Conservation (phyloP, 805 yeast species). For the Yamadazyma scolyti region DNA sequence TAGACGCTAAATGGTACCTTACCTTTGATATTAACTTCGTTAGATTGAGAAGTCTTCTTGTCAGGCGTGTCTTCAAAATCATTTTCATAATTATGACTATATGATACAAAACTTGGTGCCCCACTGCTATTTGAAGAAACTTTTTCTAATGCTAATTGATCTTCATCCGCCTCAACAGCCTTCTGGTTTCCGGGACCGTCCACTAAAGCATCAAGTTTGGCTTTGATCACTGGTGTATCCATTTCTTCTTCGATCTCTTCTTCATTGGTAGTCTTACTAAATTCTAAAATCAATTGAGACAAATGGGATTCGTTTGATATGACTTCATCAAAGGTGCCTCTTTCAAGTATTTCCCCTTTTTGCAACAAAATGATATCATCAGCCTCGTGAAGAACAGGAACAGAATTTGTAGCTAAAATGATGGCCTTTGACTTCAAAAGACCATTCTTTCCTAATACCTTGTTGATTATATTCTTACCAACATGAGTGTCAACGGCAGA, state of each 20-base stretch:
- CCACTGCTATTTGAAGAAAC: conserved; percentile 7
- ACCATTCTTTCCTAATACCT: conserved; percentile 31
- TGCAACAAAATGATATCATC: conserved; percentile 28
- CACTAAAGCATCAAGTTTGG: conserved; percentile 14
- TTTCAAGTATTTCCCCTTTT: conserved; percentile 26
- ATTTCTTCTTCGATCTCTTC: conserved; percentile 15
- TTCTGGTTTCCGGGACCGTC: conserved; percentile 6
- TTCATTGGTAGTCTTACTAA: conserved; percentile 18
- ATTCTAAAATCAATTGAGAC: conserved; percentile 27
- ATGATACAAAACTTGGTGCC: conserved; percentile 31
- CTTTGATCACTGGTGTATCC: conserved; percentile 7
- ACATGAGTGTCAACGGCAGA: conserved; percentile 44
- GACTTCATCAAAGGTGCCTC: conserved; percentile 49
- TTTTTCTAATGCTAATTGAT: conserved; percentile 12
- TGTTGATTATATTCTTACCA: conserved; percentile 28
- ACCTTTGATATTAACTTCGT: conserved; percentile 29
- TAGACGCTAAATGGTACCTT: conserved; percentile 25
- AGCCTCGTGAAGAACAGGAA: conserved; percentile 32
- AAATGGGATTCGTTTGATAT: conserved; percentile 36
- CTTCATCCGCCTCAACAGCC: conserved; percentile 9
- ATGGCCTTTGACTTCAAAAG: conserved; percentile 30
- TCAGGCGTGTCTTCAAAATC: conserved; percentile 28
- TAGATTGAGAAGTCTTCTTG: conserved; percentile 17
- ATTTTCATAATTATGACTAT: conserved; percentile 27
- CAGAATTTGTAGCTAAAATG: conserved; percentile 38